These are phyloP conservation scores for Colletotrichum lupini DNA, from an alignment of 2,329 filamentous ascomycete species.

Conservation along the genomic window DNA sequence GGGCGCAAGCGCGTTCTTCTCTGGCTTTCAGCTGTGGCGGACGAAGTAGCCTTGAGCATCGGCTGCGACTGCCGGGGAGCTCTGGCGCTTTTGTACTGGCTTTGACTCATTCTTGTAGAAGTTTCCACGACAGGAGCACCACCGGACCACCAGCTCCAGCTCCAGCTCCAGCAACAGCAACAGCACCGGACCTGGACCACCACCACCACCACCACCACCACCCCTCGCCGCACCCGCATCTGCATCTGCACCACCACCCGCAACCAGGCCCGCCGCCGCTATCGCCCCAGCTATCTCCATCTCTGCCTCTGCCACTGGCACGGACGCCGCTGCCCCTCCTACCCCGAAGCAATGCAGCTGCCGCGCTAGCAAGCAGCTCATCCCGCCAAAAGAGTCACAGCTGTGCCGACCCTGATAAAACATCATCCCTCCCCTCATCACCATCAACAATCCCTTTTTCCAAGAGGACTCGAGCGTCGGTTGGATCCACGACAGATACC, in stretches of 20 bases:
- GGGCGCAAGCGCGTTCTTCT: slow-evolving; percentile 20
- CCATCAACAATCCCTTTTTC: slow-evolving; percentile 36
- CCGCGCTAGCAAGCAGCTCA: slow-evolving; percentile 27
- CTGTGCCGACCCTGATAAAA: slow-evolving; percentile 37
- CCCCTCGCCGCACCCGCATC: not conserved
- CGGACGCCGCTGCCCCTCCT: slow-evolving; percentile 29
- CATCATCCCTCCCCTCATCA: slow-evolving; percentile 33
- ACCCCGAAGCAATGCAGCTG: slow-evolving; percentile 28
- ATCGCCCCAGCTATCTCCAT: slow-evolving; percentile 6
- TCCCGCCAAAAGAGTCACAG: slow-evolving; percentile 29
- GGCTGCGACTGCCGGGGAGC: slow-evolving; percentile 39
- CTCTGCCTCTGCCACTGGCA: not conserved
- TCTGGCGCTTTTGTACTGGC: slow-evolving; percentile 48
- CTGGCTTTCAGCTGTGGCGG: slow-evolving; percentile 40
- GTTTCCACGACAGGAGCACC: slow-evolving; percentile 48
- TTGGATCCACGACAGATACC: slow-evolving; percentile 23
- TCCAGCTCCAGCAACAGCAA: not conserved
- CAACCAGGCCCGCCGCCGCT: slow-evolving; percentile 14
- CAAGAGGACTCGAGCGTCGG: slow-evolving; percentile 26
- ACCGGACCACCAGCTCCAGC: slow-evolving; percentile 13
- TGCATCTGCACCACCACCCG: not conserved
- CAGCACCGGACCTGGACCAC: slow-evolving; percentile 33
- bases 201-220: not conserved
- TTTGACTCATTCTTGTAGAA: slow-evolving; percentile 58
- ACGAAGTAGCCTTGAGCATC: slow-evolving; percentile 35